Conservation (phyloP, 2,329 filamentous ascomycete species). For the Harringtonia aguacate region DNA sequence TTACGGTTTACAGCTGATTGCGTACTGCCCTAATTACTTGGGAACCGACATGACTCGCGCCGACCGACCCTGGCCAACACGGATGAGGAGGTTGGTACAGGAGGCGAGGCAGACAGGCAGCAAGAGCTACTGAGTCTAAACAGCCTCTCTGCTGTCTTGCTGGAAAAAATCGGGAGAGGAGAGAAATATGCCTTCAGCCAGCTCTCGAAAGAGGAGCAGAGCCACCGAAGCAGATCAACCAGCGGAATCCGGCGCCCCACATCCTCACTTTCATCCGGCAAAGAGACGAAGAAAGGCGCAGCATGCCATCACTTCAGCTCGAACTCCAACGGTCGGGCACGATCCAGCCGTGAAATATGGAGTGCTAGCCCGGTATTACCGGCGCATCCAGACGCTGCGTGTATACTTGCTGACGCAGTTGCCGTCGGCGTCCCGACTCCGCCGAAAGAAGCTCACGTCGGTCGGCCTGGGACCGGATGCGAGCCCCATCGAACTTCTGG, state of each 20-base stretch:
- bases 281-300: not conserved
- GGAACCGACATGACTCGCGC: too few species aligned
- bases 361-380: conserved; percentile 60
- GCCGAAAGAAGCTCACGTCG: conserved; percentile 42
- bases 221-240: too few species aligned
- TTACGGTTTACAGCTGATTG: too few species aligned
- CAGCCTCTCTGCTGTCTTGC: not conserved
- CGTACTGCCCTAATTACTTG: too few species aligned
- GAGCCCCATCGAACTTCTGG: conserved; percentile 23
- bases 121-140: too few species aligned
- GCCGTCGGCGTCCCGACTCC: conserved; percentile 53
- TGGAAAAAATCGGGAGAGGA: not conserved
- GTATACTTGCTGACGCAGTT: conserved; percentile 58
- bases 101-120: too few species aligned
- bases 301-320: too few species aligned
- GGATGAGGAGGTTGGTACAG: too few species aligned
- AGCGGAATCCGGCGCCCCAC: too few species aligned
- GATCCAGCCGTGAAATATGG: conserved; percentile 34
- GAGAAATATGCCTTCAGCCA: too few species aligned
- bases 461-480: not conserved
- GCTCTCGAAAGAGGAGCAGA: not conserved
- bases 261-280: too few species aligned
- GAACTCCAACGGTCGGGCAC: not conserved
- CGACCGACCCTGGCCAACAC: too few species aligned
- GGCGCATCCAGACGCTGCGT: conserved; percentile 54